These are phyloP conservation scores for Escovopsis sp. DNA, from an alignment of 2,329 filamentous ascomycete species.

Conservation along the genomic window DNA sequence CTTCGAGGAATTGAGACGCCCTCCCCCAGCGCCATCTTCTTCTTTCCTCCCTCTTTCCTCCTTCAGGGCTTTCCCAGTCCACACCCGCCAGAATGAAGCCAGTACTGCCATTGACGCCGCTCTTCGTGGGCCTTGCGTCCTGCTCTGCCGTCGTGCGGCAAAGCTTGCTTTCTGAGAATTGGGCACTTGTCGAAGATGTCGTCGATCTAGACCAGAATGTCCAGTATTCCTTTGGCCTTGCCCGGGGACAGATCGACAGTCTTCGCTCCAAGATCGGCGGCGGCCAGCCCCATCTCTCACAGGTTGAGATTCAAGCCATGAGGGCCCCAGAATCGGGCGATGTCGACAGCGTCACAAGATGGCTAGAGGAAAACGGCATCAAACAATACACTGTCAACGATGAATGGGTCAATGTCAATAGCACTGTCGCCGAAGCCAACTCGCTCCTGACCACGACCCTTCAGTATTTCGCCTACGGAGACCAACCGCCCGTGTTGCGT, in stretches of 20 bases:
- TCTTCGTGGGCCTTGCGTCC: conserved; percentile 11
- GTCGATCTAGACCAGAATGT: conserved; percentile 12
- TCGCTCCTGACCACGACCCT: conserved; percentile 26
- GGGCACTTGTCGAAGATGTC: conserved; percentile 11
- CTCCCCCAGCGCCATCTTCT: not conserved
- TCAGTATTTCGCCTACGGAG: conserved; percentile 25
- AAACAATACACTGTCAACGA: conserved; percentile 16
- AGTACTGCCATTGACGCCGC: conserved; percentile 6
- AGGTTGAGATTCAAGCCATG: conserved; percentile 20
- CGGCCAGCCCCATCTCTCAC: conserved; percentile 16
- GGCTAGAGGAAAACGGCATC: conserved; percentile 26
- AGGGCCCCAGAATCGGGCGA: conserved; percentile 19
- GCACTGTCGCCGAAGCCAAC: conserved; percentile 24
- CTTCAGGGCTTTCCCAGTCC: not conserved
- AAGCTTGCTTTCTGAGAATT: conserved; percentile 16
- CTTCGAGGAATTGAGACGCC: no score
- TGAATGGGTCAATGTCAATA: conserved; percentile 27
- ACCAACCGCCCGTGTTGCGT: conserved; percentile 23
- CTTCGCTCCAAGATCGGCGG: conserved; percentile 12
- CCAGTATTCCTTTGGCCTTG: conserved; percentile 17
- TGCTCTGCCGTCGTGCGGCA: conserved; percentile 10
- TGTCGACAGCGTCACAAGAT: conserved; percentile 22
- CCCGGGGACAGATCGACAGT: conserved; percentile 15
- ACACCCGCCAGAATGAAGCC: conserved; percentile 5
- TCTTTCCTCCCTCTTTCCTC: not conserved